Evolutionary conservation across 75 land plant genomes (phyloP).

Genomic region (Larix kaempferi): DNA sequence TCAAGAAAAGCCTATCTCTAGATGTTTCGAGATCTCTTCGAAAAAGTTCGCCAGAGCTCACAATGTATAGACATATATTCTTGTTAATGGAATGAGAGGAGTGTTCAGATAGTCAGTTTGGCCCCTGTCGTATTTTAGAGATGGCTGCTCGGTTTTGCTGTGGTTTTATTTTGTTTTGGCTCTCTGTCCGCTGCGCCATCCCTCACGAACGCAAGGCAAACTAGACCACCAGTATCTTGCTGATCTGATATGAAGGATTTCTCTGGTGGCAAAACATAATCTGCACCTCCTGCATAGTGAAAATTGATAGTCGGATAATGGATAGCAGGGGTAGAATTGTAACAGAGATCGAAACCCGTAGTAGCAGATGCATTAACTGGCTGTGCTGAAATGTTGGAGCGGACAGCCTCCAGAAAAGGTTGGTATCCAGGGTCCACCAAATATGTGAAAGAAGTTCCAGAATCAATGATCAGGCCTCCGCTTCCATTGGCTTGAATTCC

Average conservation of each 20-base stretch:
- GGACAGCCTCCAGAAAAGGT: neutral
- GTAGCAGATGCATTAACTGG: neutral
- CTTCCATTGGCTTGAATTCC: conserved; percentile 1
- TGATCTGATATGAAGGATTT: conserved; percentile 24
- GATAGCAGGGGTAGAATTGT: neutral
- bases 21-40: no score
- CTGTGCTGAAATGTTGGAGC: neutral
- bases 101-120: no score
- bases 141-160: no score
- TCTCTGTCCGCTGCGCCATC: no score
- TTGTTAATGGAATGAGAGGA: no score
- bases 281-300: conserved; percentile 19
- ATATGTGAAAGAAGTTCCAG: conserved; percentile 14
- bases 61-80: no score
- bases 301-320: conserved; percentile 21
- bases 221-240: conserved; percentile 5
- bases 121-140: no score
- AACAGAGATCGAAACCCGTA: conserved; percentile 17
- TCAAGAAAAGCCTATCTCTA: no score
- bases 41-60: no score
- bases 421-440: conserved; percentile 6
- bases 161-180: no score
- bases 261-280: conserved; percentile 10
- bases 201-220: neutral
- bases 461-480: conserved; percentile 17